Percentiles rank a stretch among this genome's conserved stretches.
Evolutionary conservation across 2,329 filamentous ascomycete species (phyloP).

Genomic region (Albifimbria verrucaria): DNA sequence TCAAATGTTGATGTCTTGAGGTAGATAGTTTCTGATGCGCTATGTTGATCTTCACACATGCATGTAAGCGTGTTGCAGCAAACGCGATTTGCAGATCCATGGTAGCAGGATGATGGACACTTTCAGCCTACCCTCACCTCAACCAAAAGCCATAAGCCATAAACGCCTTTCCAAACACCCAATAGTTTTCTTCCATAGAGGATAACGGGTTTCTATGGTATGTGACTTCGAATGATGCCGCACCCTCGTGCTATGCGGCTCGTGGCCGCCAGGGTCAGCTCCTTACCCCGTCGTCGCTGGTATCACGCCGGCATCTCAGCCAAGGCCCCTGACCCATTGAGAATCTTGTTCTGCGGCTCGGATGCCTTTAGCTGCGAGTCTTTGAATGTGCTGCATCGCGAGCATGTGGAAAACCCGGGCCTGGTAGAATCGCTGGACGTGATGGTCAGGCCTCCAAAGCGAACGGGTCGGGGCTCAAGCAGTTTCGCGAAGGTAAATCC

Average conservation of each 20-base stretch:
- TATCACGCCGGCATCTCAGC: conserved; percentile 13
- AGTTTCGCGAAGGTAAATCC: conserved; percentile 58
- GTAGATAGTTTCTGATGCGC: conserved; percentile 5
- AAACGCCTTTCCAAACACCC: too few species aligned
- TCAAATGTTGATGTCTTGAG: too few species aligned
- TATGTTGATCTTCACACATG: too few species aligned
- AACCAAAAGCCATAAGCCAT: too few species aligned
- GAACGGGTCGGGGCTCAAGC: conserved; percentile 69
- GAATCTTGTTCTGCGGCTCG: conserved; percentile 91
- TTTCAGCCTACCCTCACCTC: not conserved
- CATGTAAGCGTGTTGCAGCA: conserved; percentile 31
- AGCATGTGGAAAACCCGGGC: conserved; percentile 48
- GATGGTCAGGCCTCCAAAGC: conserved; percentile 75
- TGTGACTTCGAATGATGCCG: too few species aligned
- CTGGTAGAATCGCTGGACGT: conserved; percentile 79
- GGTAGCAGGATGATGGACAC: not conserved
- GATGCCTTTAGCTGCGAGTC: conserved; percentile 85
- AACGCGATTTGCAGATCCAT: conserved; percentile 22
- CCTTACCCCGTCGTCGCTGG: conserved; percentile 11
- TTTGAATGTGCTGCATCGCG: conserved; percentile 63
- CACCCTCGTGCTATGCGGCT: too few species aligned
- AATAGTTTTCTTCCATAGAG: too few species aligned
- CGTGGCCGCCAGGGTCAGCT: conserved; percentile 5
- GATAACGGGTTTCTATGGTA: too few species aligned
- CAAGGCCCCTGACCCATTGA: conserved; percentile 56